Conservation (phyloP, 805 yeast genomes). For the Cyberlindnera mississippiensis region DNA sequence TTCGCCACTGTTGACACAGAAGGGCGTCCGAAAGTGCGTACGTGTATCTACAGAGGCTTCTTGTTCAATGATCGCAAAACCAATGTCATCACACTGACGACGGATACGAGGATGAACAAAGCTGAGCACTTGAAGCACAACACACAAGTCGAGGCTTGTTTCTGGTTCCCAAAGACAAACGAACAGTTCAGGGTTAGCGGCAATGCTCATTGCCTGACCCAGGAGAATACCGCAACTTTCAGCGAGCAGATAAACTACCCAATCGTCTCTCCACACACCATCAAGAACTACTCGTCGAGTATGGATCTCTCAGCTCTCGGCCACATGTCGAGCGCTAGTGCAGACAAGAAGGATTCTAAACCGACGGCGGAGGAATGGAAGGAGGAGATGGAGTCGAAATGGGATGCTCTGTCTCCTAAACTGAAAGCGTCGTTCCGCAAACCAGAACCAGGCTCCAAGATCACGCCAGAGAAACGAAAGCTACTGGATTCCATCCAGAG, state of each 20-base stretch:
- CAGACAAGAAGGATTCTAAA: conserved; percentile 2
- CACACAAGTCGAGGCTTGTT: conserved; percentile 69
- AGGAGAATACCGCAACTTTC: conserved; percentile 15
- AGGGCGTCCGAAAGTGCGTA: conserved; percentile 60
- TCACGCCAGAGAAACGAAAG: conserved; percentile 52
- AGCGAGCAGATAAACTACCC: conserved; percentile 26
- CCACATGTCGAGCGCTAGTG: conserved; percentile 14
- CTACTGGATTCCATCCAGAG: conserved; percentile 66
- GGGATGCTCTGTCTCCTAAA: conserved; percentile 55
- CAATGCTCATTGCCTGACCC: conserved; percentile 44
- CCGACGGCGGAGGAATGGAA: conserved; percentile 55
- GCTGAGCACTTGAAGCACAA: conserved; percentile 43
- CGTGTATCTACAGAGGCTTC: conserved; percentile 72
- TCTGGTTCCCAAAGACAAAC: conserved; percentile 57
- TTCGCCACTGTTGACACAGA: conserved; percentile 59
- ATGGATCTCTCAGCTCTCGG: conserved; percentile 17
- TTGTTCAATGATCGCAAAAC: conserved; percentile 64
- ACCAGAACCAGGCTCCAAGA: conserved; percentile 64
- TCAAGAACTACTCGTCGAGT: conserved; percentile 22
- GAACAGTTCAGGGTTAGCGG: conserved; percentile 77
- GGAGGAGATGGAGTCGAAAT: conserved; percentile 56
- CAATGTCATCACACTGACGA: conserved; percentile 63
- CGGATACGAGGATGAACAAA: conserved; percentile 70
- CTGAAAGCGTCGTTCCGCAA: conserved; percentile 65
- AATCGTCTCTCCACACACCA: conserved; percentile 28